phyloP scores from a whole-genome alignment of 805 yeast species.

The Kodamaea neixiangensis region DNA sequence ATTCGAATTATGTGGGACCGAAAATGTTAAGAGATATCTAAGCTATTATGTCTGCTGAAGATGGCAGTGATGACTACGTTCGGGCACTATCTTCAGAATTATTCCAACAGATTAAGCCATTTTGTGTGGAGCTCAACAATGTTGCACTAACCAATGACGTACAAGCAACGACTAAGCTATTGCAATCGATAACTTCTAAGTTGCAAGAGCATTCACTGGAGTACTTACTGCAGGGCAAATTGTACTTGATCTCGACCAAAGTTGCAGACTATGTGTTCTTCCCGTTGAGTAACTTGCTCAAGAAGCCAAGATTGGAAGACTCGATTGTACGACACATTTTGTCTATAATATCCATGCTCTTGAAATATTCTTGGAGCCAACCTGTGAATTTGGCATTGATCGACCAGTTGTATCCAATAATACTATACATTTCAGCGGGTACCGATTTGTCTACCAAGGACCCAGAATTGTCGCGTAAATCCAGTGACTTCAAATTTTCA shows the following conservation, averaged over 20 bases:
- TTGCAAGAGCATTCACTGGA: conserved; percentile 1
- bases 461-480: not conserved
- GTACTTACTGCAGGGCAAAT: not conserved
- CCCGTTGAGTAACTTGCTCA: conserved; percentile 37
- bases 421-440: conserved; percentile 25
- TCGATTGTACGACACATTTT: conserved; percentile 24
- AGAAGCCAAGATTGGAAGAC: conserved; percentile 26
- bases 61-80: conserved; percentile 2
- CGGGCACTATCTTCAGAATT: conserved; percentile 17
- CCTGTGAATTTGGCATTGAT: conserved; percentile 23
- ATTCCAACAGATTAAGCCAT: conserved; percentile 31
- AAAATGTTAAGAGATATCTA: not conserved
- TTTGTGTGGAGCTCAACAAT: conserved; percentile 28
- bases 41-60: not conserved
- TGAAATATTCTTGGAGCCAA: conserved; percentile 32
- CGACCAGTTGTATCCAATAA: conserved; percentile 40
- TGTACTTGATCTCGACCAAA: conserved; percentile 28
- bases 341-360: conserved; percentile 30
- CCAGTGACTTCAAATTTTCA: conserved; percentile 18
- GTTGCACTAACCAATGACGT: not conserved
- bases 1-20: not conserved
- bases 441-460: conserved; percentile 7
- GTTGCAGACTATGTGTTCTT: conserved; percentile 45
- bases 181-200: not conserved
- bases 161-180: not conserved